Percentiles rank a stretch among this genome's conserved stretches.
Conservation (phyloP, 1,284 basidiomycete genomes). For the Ceratobasidium sp. region DNA sequence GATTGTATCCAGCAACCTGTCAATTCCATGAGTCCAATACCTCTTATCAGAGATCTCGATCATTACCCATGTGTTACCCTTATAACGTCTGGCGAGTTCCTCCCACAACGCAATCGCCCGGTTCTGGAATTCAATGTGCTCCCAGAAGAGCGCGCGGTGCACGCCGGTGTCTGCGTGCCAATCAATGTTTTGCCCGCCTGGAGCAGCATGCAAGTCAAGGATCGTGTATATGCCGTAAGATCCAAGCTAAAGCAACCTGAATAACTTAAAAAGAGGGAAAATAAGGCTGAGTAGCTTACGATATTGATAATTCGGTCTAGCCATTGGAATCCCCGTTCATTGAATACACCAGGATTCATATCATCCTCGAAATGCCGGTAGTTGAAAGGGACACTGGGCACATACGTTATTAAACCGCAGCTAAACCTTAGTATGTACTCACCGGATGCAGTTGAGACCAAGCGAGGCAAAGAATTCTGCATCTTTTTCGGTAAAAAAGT, state of each 20-base stretch:
- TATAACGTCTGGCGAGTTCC: slow-evolving; percentile 51
- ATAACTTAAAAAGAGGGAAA: neutral
- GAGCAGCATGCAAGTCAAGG: slow-evolving; percentile 60
- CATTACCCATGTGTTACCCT: slow-evolving; percentile 53
- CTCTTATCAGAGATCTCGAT: slow-evolving; percentile 33
- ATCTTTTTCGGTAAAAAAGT: slow-evolving; percentile 52
- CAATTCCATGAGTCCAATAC: neutral
- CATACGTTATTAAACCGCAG: neutral
- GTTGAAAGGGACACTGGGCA: slow-evolving; percentile 59
- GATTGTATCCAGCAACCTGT: slow-evolving; percentile 49
- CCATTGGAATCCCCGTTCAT: slow-evolving; percentile 64
- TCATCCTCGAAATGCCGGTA: slow-evolving; percentile 74
- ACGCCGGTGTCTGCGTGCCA: slow-evolving; percentile 45
- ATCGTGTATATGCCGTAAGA: slow-evolving; percentile 62
- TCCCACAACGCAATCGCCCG: slow-evolving; percentile 53
- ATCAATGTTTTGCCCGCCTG: slow-evolving; percentile 45
- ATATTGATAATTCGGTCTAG: slow-evolving; percentile 64
- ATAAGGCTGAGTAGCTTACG: slow-evolving; percentile 43
- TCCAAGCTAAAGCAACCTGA: slow-evolving; percentile 52
- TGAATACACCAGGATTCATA: slow-evolving; percentile 58
- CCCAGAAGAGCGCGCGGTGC: slow-evolving; percentile 50
- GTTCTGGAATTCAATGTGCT: slow-evolving; percentile 55
- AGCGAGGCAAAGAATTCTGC: slow-evolving; percentile 50
- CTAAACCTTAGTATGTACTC: neutral
- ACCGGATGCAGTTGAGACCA: slow-evolving; percentile 51